Evolutionary conservation across 1,139 yeast genomes (phyloP), one percentile per base, ranked within the genome.

Genomic region (Pichia sp.): DNA sequence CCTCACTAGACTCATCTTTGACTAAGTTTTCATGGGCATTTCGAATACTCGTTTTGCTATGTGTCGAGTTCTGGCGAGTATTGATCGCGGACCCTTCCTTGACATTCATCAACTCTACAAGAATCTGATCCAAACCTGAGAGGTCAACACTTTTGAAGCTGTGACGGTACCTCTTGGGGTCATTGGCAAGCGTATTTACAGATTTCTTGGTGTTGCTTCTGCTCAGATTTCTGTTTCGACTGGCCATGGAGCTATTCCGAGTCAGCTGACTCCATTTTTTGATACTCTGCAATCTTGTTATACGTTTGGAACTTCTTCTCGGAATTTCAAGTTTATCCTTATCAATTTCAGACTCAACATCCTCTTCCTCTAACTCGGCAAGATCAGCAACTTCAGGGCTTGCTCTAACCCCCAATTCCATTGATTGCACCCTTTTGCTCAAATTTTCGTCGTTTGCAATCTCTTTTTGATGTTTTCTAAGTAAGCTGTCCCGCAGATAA

Each of bases 261-360:
- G 16, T 36, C 41, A 36, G 7, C n/a, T n/a, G n/a, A 11, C 13
- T 11, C 15, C 46, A 42, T 8, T 8, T 36, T 30, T 8, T 13
- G 8, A 45, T 2, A 10, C 46, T 34, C 16, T 15, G 36, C 3
- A 30, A 6, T 44, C 41, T 51, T 29, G 16, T 19, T 32, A 57
- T 23, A 38, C 61, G 49, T 47, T 56, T 59, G 1, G 62, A 56
- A 23, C 57, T 56, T 48, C 62, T 53, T 45, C 57, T 50, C 11
- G 62, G 62, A 40, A 59, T 55, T 31, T 52, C 41, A 8, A 56
- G 32, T 1, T 42, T 34, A 8, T 52, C 54, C 2, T 19, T 34
- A 30, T 54, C 32, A n/a, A 34, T 32, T n/a, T 36, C 41, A 0
- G 8, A 10, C 8, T 15, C 23, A 6, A 30, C 43, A 10, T 16